Base-by-base conservation (phyloP, 2,329 filamentous ascomycete species). In the Cladosporium sp. region DNA sequence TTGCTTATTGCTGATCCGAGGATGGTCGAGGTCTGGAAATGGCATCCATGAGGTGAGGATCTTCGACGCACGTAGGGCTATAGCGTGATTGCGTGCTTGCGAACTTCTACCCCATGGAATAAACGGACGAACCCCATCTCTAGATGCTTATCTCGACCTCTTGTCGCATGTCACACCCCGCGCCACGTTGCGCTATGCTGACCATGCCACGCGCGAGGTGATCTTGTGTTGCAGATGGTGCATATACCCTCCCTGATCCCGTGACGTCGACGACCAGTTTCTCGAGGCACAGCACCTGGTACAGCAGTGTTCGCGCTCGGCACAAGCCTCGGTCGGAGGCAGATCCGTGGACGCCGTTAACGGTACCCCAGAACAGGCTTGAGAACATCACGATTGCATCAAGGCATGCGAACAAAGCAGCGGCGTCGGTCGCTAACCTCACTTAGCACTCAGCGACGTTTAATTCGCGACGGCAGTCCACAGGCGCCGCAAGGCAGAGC, bases 41-140 rank as follows among this genome's bases (percentile, higher is more conserved):
- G 51, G 39, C 36, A 39, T 34, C 20, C 15, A 25, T 15, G 38
- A 40, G 34, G 30, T 43, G 51, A 34, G 19, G 51, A 55, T 55
- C 51, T 22, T 55, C 28, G 51, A 36, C 25, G 28, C 38, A 55
- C 30, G 34, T 34, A 39, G 45, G 54, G 54, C 42, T 47, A 38
- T 40, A 49, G 54, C 54, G 34, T 39, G 43, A 58, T 60, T 45
- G 59, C 59, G 54, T 60, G 54, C 59, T 60, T 38, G 19, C 30
- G 47, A 36, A 43, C 34, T 56, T 34, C 54, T 56, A 56, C 42
- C 36, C 42, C 34, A 49, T 37, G 54, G 54, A 56, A 56, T 56
- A 25, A 49, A 56, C 54, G 54, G 52, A 49, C 54, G 54, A 55
- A 55, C 51, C 51, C 49, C 51, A 55, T 30, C 34, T 25, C 17